phyloP scores from a whole-genome alignment of 208 protist genomes.

The Acanthamoeba polyphaga region DNA sequence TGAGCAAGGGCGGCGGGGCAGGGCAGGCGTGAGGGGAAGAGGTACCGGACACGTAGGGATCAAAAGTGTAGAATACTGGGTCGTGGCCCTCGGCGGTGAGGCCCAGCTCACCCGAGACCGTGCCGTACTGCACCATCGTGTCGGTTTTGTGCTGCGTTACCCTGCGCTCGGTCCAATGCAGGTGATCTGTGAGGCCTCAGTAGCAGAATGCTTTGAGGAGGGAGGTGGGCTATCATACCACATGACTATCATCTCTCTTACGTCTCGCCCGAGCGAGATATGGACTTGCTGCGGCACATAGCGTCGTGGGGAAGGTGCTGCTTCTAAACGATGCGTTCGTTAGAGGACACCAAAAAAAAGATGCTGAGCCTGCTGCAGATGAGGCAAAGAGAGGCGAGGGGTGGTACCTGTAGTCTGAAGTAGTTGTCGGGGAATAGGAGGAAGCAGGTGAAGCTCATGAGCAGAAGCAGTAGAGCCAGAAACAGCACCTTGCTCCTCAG shows the following conservation, averaged over 20 bases:
- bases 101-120: background rate
- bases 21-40: background rate
- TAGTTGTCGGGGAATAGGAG: background rate
- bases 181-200: background rate
- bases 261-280: background rate
- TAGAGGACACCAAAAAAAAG: background rate
- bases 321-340: background rate
- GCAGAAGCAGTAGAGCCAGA: background rate
- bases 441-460: background rate
- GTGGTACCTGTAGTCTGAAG: background rate
- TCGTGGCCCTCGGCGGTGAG: background rate
- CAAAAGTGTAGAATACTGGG: background rate
- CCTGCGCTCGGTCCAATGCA: background rate
- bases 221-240: background rate
- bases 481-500: background rate
- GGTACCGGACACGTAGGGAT: background rate
- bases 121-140: background rate
- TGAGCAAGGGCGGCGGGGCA: background rate
- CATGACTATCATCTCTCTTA: background rate
- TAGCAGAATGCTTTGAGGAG: background rate
- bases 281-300: constrained; percentile 9
- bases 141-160: background rate
- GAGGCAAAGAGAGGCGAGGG: background rate
- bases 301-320: background rate
- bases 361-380: no score